Evolutionary conservation across 441 rosid species (phyloP).

Genomic region (Pelargonium myrrhifolium): DNA sequence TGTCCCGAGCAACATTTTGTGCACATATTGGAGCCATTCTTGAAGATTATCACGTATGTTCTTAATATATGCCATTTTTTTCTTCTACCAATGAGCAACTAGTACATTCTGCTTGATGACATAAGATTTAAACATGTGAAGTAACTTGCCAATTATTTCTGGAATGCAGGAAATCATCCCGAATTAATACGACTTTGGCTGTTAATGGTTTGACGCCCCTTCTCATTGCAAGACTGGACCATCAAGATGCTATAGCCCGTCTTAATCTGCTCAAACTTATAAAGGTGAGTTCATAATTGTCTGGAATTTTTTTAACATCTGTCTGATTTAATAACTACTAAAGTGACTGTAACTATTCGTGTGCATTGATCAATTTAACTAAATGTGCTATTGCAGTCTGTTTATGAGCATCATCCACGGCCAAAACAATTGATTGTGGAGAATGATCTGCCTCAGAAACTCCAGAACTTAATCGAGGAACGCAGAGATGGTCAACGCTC

Average conservation of each 20-base stretch:
- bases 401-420: slow-evolving; percentile 96
- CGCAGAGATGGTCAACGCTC: slow-evolving; percentile 89
- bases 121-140: not conserved
- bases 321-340: too few species aligned
- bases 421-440: slow-evolving; percentile 97
- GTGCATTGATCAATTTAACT: too few species aligned
- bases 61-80: not conserved
- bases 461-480: slow-evolving; percentile 84
- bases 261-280: slow-evolving; percentile 87
- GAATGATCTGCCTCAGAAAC: slow-evolving; percentile 81
- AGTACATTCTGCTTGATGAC: too few species aligned
- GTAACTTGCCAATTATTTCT: slow-evolving; percentile 10
- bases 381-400: slow-evolving; percentile 57
- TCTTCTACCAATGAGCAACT: too few species aligned
- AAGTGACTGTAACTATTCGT: too few species aligned
- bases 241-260: slow-evolving; percentile 96
- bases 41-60: slow-evolving; percentile 86
- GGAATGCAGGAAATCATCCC: slow-evolving; percentile 77
- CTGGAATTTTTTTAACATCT: too few species aligned
- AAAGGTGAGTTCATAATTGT: slow-evolving; percentile 56
- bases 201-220: slow-evolving; percentile 91
- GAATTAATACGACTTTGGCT: slow-evolving; percentile 85
- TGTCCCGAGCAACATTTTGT: slow-evolving; percentile 92
- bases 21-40: slow-evolving; percentile 94
- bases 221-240: slow-evolving; percentile 80